phyloP scores from a whole-genome alignment of 495 filamentous ascomycete species.

The Tirmania nivea region DNA sequence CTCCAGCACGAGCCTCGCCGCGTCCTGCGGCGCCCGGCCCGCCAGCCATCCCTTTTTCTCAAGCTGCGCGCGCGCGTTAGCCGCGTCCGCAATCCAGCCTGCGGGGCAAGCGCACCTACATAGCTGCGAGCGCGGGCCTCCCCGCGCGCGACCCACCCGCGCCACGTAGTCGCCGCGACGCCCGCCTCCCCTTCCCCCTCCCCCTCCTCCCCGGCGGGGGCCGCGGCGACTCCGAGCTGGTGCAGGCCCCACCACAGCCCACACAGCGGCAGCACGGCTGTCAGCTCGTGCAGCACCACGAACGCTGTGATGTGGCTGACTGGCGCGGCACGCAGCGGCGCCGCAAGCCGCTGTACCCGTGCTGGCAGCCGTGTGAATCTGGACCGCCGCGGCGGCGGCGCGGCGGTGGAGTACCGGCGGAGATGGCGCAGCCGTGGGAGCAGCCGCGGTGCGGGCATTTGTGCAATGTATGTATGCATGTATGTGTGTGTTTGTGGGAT shows the following conservation, averaged over 20 bases:
- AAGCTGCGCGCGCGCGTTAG: too few species aligned
- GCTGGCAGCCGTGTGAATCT: not conserved
- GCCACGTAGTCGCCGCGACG: not conserved
- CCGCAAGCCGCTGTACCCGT: constrained; percentile 39
- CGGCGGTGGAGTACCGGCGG: not conserved
- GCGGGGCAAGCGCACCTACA: too few species aligned
- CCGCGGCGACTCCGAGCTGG: too few species aligned
- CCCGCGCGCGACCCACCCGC: constrained; percentile 7
- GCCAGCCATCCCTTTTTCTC: constrained; percentile 22
- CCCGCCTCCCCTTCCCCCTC: constrained; percentile 11
- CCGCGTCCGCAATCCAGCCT: too few species aligned
- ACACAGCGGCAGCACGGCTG: constrained; percentile 59
- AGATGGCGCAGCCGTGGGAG: not conserved
- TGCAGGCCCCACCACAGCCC: constrained; percentile 59
- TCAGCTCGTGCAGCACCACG: constrained; percentile 75
- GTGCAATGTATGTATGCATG: too few species aligned
- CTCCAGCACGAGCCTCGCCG: constrained; percentile 21
- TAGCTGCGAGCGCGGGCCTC: too few species aligned
- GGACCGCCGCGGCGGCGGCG: not conserved
- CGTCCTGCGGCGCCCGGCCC: constrained; percentile 24
- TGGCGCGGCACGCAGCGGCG: constrained; percentile 48
- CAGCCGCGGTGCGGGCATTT: too few species aligned
- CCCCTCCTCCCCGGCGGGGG: too few species aligned
- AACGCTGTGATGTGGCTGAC: constrained; percentile 69
- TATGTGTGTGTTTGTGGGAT: too few species aligned